Base-by-base conservation (phyloP, 495 filamentous ascomycete species). In the Hyaloscypha finlandica region DNA sequence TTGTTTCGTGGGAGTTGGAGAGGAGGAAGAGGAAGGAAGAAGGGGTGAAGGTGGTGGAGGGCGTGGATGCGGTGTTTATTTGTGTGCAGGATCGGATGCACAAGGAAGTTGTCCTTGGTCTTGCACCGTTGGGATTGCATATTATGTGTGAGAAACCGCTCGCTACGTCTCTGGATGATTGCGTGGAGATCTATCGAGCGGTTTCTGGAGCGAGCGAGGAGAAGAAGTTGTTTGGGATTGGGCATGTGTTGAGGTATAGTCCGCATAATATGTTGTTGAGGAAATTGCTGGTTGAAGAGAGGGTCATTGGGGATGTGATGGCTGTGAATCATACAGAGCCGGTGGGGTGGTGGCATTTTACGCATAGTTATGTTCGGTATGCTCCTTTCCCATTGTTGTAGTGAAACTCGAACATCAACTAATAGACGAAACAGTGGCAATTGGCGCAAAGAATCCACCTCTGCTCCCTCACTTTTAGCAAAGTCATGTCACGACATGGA, bases 401-500 rank as follows among this genome's bases (percentile, higher is more conserved):
- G 3, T 12, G 35, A 37, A 8, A 12, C 35, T 37, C 6, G 35
- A 37, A 31, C 12, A 3, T n/a, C 35, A 42, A 56, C 19, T 29
- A 53, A 56, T 6, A 31, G 8, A 37, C 3, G 35, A 3, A 19
- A 56, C 20, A 85, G 89, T 20, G 95, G 95, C 16, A 97, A 97
- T 77, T 98, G 95, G 95, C 87, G 94, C 6, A 92, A 90, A 55
- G 87, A 90, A 63, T 88, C 84, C 3, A 81, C 81, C 0, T 85
- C 86, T 0, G 91, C 90, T 2, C 91, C 91, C 4, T 90, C 90
- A 9, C 81, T 99, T 3, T 82, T 99, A 12, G 96, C 95, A 6
- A 99, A 98, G 74, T 95, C 91, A 57, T 97, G 93, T 72, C 93
- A 97, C 75, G 93, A 97, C 71, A 91, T 98, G 31, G 94, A 99